Conservation (phyloP, 1,284 basidiomycete species). For the Pyrrhoderma noxium region DNA sequence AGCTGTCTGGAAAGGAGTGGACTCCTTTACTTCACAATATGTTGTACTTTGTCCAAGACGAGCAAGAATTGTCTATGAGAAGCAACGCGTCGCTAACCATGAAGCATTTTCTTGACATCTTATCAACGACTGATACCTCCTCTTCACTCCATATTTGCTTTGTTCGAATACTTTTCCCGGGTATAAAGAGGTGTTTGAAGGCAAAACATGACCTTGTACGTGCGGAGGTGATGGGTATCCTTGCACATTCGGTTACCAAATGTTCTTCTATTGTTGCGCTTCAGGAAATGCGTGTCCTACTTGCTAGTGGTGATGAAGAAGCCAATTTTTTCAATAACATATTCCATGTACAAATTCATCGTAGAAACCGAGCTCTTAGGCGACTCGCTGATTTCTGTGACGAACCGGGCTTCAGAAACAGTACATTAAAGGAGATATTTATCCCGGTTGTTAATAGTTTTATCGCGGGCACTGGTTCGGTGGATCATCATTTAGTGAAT, state of each 20-base stretch:
- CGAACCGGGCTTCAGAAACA: slow-evolving; percentile 64
- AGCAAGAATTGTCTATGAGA: slow-evolving; percentile 83
- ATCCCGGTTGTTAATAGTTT: slow-evolving; percentile 85
- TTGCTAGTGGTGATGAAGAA: slow-evolving; percentile 91
- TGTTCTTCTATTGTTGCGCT: slow-evolving; percentile 58
- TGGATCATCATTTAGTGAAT: slow-evolving; percentile 88
- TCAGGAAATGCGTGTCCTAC: slow-evolving; percentile 73
- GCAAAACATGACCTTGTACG: slow-evolving; percentile 87
- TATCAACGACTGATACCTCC: slow-evolving; percentile 31
- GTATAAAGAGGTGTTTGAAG: slow-evolving; percentile 74
- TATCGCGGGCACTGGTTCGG: slow-evolving; percentile 58
- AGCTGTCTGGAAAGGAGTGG: slow-evolving; percentile 64
- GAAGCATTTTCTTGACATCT: slow-evolving; percentile 69
- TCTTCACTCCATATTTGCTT: slow-evolving; percentile 50
- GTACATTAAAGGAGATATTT: slow-evolving; percentile 77
- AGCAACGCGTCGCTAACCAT: slow-evolving; percentile 76
- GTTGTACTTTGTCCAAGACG: slow-evolving; percentile 84
- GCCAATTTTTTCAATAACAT: slow-evolving; percentile 98
- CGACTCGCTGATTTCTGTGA: slow-evolving; percentile 78
- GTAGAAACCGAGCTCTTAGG: slow-evolving; percentile 82
- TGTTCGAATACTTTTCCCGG: slow-evolving; percentile 66
- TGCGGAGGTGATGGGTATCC: slow-evolving; percentile 75
- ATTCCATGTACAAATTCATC: slow-evolving; percentile 90
- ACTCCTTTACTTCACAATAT: slow-evolving; percentile 79
- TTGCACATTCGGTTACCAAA: slow-evolving; percentile 69